phyloP scores from a whole-genome alignment of 73 alveolate genomes.

The Paramecium primaurelia region DNA sequence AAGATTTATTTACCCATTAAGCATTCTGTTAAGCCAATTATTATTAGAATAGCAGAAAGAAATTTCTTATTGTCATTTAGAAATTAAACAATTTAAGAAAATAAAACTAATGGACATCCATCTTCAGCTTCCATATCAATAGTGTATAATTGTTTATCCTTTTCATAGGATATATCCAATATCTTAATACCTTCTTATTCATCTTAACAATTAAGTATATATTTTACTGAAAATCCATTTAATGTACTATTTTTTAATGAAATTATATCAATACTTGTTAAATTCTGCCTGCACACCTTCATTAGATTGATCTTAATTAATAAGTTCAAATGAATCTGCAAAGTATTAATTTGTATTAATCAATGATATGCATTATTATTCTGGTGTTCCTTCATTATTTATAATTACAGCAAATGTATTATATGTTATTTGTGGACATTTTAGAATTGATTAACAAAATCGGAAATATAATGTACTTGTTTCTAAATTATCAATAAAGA shows the following conservation, averaged over 20 bases:
- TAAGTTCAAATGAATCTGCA: not conserved
- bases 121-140: not conserved
- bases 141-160: not conserved
- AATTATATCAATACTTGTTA: not conserved
- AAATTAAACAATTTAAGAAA: not conserved
- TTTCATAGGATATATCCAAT: not conserved
- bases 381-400: not conserved
- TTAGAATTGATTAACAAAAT: not conserved
- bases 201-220: not conserved
- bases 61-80: not conserved
- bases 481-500: not conserved
- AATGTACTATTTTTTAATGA: not conserved
- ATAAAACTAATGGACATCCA: not conserved
- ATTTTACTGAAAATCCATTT: not conserved
- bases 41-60: not conserved
- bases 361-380: not conserved
- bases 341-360: not conserved
- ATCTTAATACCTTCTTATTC: not conserved
- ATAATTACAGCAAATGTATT: not conserved
- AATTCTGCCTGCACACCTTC: not conserved
- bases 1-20: not conserved
- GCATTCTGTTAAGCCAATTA: not conserved
- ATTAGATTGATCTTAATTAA: not conserved
- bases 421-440: not conserved
- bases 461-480: slow-evolving; percentile 8